Percentiles rank a stretch among this genome's conserved stretches.
phyloP scores from a whole-genome alignment of 805 yeast species.

The Starmerella lactis-condensi region DNA sequence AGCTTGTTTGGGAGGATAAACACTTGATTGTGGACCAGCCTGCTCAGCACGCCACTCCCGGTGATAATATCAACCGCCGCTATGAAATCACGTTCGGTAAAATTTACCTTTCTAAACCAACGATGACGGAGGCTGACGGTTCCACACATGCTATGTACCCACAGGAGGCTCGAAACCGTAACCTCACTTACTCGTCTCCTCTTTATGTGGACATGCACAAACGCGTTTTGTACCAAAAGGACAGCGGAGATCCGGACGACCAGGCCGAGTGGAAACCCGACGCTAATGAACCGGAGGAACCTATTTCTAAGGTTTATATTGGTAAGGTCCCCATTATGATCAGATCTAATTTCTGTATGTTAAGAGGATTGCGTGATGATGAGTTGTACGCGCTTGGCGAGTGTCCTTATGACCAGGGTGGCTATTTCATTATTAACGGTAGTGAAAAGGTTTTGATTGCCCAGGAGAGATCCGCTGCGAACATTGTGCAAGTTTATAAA shows the following conservation, averaged over 20 bases:
- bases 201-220: conserved; percentile 90
- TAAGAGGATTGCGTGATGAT: conserved; percentile 73
- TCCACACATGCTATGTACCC: conserved; percentile 98
- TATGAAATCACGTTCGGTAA: conserved; percentile 97
- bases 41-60: conserved; percentile 87
- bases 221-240: conserved; percentile 37
- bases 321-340: conserved; percentile 98
- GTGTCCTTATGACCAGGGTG: conserved; percentile 99
- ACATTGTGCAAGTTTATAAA: conserved; percentile 94
- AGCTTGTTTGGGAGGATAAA: conserved; percentile 87
- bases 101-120: conserved; percentile 87
- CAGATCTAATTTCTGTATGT: conserved; percentile 86
- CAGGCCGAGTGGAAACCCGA: conserved; percentile 48
- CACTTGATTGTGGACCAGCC: conserved; percentile 91
- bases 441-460: conserved; percentile 97
- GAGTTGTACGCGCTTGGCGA: conserved; percentile 91
- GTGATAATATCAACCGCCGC: conserved; percentile 75
- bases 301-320: conserved; percentile 67
- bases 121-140: conserved; percentile 99
- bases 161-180: conserved; percentile 92
- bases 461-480: conserved; percentile 96
- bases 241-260: conserved; percentile 16
- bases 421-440: conserved; percentile 94
- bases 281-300: conserved; percentile 40
- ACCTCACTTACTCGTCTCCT: conserved; percentile 90